Conservation (phyloP, 169 alveolate species). For the Plasmodium vivax region DNA sequence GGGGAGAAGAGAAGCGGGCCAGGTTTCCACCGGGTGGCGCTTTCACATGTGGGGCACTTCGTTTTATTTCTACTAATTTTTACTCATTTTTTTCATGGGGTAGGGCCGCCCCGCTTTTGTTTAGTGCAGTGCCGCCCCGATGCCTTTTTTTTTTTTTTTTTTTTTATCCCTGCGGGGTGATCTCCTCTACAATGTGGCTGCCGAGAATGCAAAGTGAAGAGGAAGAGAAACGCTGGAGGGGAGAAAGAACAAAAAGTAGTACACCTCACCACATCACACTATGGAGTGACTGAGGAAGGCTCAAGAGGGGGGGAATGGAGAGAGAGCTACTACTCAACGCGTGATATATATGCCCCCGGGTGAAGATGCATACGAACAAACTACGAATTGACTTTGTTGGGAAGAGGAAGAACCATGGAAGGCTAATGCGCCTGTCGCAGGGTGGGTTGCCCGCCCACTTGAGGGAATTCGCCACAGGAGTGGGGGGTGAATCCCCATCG, state of each 20-base stretch:
- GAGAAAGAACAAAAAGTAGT: not conserved
- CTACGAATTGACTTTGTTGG: not conserved
- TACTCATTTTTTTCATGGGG: not conserved
- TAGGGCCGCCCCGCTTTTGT: not conserved
- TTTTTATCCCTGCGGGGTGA: not conserved
- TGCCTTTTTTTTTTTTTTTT: no score
- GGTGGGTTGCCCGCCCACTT: not conserved
- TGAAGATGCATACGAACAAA: not conserved
- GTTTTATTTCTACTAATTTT: not conserved
- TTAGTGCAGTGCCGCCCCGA: not conserved
- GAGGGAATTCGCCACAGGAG: not conserved
- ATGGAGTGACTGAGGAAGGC: not conserved
- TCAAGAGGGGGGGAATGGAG: not conserved
- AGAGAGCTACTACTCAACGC: not conserved
- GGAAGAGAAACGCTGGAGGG: not conserved
- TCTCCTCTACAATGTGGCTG: not conserved
- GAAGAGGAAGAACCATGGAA: slow-evolving; percentile 3
- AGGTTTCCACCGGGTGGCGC: not conserved
- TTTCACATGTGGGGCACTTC: not conserved
- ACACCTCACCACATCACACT: not conserved
- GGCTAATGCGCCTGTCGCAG: not conserved
- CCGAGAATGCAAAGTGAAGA: not conserved
- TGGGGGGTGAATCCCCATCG: not conserved
- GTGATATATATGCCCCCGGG: not conserved
- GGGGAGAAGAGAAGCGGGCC: not conserved